Percentiles rank a stretch among this genome's conserved stretches.
These are phyloP conservation scores for Euptelea pleiosperma DNA, from an alignment of 164 flowering plant genomes.

Conservation along the genomic window DNA sequence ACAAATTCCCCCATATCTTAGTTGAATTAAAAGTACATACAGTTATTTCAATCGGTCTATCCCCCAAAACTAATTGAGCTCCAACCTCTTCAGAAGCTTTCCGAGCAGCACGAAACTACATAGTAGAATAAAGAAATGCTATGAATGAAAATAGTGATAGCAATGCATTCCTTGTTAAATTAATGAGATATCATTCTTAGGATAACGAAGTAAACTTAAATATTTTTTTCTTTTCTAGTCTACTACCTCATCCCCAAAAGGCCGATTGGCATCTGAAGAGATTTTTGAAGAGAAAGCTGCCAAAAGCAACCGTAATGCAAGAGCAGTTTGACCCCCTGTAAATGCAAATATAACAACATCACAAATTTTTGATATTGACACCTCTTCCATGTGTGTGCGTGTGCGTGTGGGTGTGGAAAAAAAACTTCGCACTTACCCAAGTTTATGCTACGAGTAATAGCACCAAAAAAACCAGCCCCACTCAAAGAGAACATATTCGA, in stretches of 20 bases:
- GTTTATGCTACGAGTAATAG: constrained; percentile 79
- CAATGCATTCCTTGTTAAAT: too few relatives aligned
- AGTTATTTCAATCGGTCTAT: constrained; percentile 95
- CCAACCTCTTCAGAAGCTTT: constrained; percentile 80
- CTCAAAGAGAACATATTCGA: constrained; percentile 77
- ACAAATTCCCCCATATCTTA: background rate
- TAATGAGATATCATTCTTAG: too few relatives aligned
- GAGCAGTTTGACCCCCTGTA: constrained; percentile 89
- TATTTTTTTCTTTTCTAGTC: background rate
- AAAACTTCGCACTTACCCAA: constrained; percentile 45
- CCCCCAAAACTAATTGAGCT: constrained; percentile 93
- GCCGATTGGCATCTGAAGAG: constrained; percentile 64
- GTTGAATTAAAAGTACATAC: constrained; percentile 36
- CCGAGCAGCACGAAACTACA: constrained; percentile 89
- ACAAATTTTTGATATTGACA: too few relatives aligned
- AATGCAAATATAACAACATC: background rate
- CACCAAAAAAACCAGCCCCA: constrained; percentile 77
- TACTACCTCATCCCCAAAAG: constrained; percentile 94
- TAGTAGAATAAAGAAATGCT: background rate
- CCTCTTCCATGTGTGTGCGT: too few relatives aligned
- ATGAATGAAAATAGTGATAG: background rate
- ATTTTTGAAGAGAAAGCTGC: constrained; percentile 84
- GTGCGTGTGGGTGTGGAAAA: too few relatives aligned
- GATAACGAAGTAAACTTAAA: background rate
- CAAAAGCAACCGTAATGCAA: constrained; percentile 77